phyloP scores from a whole-genome alignment of 2,329 filamentous ascomycete genomes.

The Fusarium sp. region DNA sequence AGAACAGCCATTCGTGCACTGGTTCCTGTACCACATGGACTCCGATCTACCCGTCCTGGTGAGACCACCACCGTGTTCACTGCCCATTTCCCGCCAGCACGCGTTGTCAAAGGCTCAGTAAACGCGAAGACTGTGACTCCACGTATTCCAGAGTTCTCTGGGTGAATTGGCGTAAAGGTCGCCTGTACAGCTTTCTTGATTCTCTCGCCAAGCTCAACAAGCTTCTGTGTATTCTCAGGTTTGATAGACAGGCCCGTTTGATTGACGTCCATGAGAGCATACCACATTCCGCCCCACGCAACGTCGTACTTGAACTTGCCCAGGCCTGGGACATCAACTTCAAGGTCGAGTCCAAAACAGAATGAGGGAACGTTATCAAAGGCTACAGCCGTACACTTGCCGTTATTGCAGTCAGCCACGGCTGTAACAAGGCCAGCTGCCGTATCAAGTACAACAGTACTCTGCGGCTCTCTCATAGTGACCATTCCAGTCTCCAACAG shows the following conservation, averaged over 20 bases:
- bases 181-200: conserved; percentile 59
- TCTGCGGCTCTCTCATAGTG: conserved; percentile 61
- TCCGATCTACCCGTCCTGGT: conserved; percentile 62
- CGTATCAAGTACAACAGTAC: conserved; percentile 59
- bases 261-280: conserved; percentile 59
- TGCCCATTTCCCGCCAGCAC: conserved; percentile 49
- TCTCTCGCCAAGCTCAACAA: conserved; percentile 60
- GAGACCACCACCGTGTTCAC: conserved; percentile 61
- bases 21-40: conserved; percentile 63
- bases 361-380: conserved; percentile 64
- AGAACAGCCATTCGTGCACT: conserved; percentile 61
- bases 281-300: conserved; percentile 65
- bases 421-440: conserved; percentile 61
- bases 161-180: conserved; percentile 58
- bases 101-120: conserved; percentile 53
- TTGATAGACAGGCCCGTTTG: conserved; percentile 49
- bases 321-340: conserved; percentile 59
- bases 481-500: conserved; percentile 65
- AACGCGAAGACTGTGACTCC: conserved; percentile 59
- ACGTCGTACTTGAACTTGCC: conserved; percentile 60
- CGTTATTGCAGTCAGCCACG: conserved; percentile 58
- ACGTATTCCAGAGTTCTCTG: conserved; percentile 59
- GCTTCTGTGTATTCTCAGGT: conserved; percentile 53
- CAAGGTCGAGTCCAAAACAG: conserved; percentile 57
- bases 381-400: conserved; percentile 61